Evolutionary conservation across 176 grass and related monocot species (phyloP).

Genomic region (Secale cereale): DNA sequence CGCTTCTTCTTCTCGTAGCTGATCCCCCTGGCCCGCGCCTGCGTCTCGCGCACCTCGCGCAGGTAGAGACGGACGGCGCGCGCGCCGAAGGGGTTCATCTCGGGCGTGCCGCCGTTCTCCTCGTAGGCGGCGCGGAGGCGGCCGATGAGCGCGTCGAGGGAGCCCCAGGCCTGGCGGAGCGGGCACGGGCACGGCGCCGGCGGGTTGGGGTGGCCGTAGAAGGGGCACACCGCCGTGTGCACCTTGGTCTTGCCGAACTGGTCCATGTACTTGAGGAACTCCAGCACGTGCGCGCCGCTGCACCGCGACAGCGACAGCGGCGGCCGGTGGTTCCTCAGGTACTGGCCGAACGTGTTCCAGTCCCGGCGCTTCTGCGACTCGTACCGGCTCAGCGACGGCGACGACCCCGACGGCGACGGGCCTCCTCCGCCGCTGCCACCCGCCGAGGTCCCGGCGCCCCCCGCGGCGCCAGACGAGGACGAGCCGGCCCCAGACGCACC

Average conservation of each 20-base stretch:
- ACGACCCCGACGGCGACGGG: slow-evolving; percentile 43
- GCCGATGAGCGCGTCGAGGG: slow-evolving; percentile 85
- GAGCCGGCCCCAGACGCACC: slow-evolving; percentile 1
- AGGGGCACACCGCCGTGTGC: slow-evolving; percentile 81
- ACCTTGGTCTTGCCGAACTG: slow-evolving; percentile 99
- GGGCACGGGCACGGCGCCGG: slow-evolving; percentile 88
- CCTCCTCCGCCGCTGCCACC: background rate
- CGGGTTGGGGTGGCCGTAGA: slow-evolving; percentile 84
- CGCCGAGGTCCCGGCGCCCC: background rate
- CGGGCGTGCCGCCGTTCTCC: slow-evolving; percentile 86
- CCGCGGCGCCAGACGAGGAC: slow-evolving; percentile 34
- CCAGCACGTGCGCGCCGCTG: slow-evolving; percentile 81
- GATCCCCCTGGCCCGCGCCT: slow-evolving; percentile 76
- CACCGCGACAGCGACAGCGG: slow-evolving; percentile 67
- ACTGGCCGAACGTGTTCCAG: slow-evolving; percentile 96
- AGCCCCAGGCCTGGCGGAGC: slow-evolving; percentile 86
- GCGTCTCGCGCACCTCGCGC: slow-evolving; percentile 83
- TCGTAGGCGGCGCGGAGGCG: slow-evolving; percentile 90
- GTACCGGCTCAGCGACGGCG: slow-evolving; percentile 68
- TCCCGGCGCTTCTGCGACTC: slow-evolving; percentile 87
- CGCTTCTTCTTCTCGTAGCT: slow-evolving; percentile 98
- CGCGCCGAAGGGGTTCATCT: slow-evolving; percentile 86
- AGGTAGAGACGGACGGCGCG: slow-evolving; percentile 87
- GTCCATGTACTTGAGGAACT: slow-evolving; percentile 94
- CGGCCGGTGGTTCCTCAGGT: slow-evolving; percentile 82